These are phyloP conservation scores for Penicillium lagena DNA, from an alignment of 495 filamentous ascomycete genomes.

Conservation along the genomic window DNA sequence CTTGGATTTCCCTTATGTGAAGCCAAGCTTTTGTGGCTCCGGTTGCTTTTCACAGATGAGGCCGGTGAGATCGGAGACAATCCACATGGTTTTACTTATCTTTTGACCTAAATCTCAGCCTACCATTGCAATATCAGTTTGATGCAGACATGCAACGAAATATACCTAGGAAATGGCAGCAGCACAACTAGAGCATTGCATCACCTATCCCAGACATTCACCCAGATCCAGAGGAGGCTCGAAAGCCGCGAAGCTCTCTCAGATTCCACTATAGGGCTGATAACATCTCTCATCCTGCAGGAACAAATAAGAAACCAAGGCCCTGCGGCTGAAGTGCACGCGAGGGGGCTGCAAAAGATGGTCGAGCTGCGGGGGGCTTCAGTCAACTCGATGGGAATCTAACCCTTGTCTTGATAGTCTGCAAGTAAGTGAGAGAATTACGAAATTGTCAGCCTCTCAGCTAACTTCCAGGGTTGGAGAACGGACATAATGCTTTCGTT, in stretches of 20 bases:
- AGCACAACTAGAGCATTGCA: conserved; percentile 13
- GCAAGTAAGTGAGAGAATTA: conserved; percentile 14
- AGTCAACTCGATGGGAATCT: conserved; percentile 11
- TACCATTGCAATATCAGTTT: conserved; percentile 14
- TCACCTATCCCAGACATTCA: conserved; percentile 17
- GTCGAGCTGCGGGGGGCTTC: conserved; percentile 17
- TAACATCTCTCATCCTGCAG: conserved; percentile 12
- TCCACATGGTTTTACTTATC: not conserved
- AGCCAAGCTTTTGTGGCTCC: conserved; percentile 12
- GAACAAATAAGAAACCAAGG: conserved; percentile 11
- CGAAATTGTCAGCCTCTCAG: not conserved
- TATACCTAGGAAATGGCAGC: conserved; percentile 5
- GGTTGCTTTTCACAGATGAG: conserved; percentile 10
- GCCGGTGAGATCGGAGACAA: conserved; percentile 6
- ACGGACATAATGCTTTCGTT: conserved; percentile 15
- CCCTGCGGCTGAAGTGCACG: conserved; percentile 12
- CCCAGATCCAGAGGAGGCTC: conserved; percentile 8
- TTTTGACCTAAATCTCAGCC: conserved; percentile 1
- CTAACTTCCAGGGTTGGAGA: not conserved
- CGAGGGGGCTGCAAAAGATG: conserved; percentile 12
- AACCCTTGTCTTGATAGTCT: conserved; percentile 10
- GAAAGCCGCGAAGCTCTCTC: conserved; percentile 13
- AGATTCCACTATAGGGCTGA: conserved; percentile 12
- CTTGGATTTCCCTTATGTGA: conserved; percentile 17
- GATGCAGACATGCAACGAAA: conserved; percentile 17